Percentiles rank a stretch among this genome's conserved stretches.
phyloP scores from a whole-genome alignment of 1,284 basidiomycete genomes.

The Laetiporus sulphureus region DNA sequence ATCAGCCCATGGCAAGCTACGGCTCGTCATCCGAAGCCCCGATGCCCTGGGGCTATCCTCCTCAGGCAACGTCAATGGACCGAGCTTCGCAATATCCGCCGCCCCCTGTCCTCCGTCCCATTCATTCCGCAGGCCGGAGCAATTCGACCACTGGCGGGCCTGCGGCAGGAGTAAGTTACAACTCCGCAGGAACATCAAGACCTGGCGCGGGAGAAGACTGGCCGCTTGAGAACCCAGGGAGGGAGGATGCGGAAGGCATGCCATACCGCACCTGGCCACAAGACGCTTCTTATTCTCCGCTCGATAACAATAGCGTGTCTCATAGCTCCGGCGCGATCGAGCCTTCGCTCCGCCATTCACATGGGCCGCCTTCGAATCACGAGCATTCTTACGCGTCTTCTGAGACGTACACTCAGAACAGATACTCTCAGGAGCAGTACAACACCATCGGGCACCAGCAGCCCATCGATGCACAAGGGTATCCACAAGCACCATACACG shows the following conservation, averaged over 20 bases:
- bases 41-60: conserved; percentile 49
- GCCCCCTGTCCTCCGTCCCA: conserved; percentile 31
- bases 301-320: conserved; percentile 20
- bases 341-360: conserved; percentile 25
- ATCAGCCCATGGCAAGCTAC: conserved; percentile 21
- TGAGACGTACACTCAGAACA: conserved; percentile 19
- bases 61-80: conserved; percentile 36
- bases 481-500: conserved; percentile 26
- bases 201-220: conserved; percentile 18
- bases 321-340: conserved; percentile 23
- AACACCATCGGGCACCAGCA: conserved; percentile 13
- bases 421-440: conserved; percentile 31
- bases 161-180: conserved; percentile 17
- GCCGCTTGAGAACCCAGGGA: conserved; percentile 22
- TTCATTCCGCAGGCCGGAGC: conserved; percentile 15
- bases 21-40: conserved; percentile 19
- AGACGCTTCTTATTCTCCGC: conserved; percentile 27
- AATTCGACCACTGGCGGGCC: conserved; percentile 17
- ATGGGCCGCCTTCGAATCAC: conserved; percentile 17
- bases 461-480: conserved; percentile 24
- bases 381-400: conserved; percentile 16
- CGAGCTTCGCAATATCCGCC: conserved; percentile 45
- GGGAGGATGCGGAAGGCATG: conserved; percentile 27
- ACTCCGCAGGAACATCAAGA: conserved; percentile 16
- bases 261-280: conserved; percentile 34